Conservation (phyloP, 2,329 filamentous ascomycete genomes). For the Ascochyta fabae region DNA sequence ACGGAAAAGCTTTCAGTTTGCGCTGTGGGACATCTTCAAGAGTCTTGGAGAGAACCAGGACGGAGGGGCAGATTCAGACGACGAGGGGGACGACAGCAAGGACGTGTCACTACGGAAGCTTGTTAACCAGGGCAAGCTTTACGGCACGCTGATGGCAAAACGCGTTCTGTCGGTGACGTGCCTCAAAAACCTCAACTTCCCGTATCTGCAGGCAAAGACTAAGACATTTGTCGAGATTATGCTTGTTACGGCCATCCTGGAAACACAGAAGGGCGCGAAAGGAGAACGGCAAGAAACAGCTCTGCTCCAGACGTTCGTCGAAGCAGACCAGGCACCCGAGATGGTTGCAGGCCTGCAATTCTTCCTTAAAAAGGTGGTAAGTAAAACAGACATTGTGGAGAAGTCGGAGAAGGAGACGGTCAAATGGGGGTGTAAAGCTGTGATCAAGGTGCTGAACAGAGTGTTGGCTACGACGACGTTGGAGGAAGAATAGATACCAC, state of each 20-base stretch:
- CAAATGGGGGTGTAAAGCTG: conserved; percentile 51
- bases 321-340: conserved; percentile 67
- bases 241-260: conserved; percentile 75
- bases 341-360: conserved; percentile 78
- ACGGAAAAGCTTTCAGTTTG: conserved; percentile 84
- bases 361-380: conserved; percentile 78
- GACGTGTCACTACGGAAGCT: conserved; percentile 63
- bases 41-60: conserved; percentile 80
- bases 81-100: conserved; percentile 60
- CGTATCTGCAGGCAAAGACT: conserved; percentile 77
- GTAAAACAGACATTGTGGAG: conserved; percentile 64
- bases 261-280: conserved; percentile 61
- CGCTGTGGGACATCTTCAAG: conserved; percentile 84
- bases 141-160: conserved; percentile 66
- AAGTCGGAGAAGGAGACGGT: conserved; percentile 61
- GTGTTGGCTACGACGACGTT: conserved; percentile 41
- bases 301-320: conserved; percentile 71
- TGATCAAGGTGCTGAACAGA: conserved; percentile 47
- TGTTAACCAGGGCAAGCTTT: conserved; percentile 73
- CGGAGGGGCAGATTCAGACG: conserved; percentile 63
- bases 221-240: conserved; percentile 81
- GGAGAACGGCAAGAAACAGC: conserved; percentile 60
- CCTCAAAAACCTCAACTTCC: conserved; percentile 76
- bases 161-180: conserved; percentile 64
- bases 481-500: conserved; percentile 47